Evolutionary conservation across 441 rosid species (phyloP), one percentile per base, ranked within the genome.

Genomic region (Brassica balearica): DNA sequence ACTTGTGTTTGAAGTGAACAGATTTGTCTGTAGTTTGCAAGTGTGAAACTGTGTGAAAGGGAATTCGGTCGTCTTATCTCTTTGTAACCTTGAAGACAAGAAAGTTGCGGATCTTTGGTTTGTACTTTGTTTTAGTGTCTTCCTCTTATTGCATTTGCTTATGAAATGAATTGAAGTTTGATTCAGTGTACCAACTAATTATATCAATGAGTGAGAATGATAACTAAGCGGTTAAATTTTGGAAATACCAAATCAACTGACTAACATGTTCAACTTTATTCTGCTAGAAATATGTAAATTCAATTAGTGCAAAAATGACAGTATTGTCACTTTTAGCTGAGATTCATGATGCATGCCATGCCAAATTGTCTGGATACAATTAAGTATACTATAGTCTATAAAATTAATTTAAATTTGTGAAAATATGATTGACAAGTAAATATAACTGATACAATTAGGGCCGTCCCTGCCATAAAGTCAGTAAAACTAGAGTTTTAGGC

Each of bases 1-100:
- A 9, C 65, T 73, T 72, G 73, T 4, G 60, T 68, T 73, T 59
- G 17, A 73, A 69, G 78, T 15, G 36, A 62, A 51, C 68, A 73
- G 62, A 46, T 67, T 58, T 41, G 63, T 71, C 55, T 65, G 69
- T 58, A 68, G 59, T 78, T 73, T 68, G 65, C 2, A 68, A 73
- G 61, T 62, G 82, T 73, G 82, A 23, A 67, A 34, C 69, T 32
- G 81, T 68, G 82, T 79, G 78, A 25, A 72, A 23, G 70, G 68
- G 74, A 60, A 72, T 72, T 58, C 56, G 67, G 11, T 17, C 6
- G 62, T 71, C n/a, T 41, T 23, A 8, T 56, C 11, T 48, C 6
- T 61, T 23, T 41, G 65, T 58, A 77, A 46, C 68, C 62, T 60
- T 48, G 12, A 61, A 48, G 77, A 59, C 55, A 66, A 46, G 12